Evolutionary conservation across 805 yeast genomes (phyloP).

Genomic region (Candida broadrunensis): DNA sequence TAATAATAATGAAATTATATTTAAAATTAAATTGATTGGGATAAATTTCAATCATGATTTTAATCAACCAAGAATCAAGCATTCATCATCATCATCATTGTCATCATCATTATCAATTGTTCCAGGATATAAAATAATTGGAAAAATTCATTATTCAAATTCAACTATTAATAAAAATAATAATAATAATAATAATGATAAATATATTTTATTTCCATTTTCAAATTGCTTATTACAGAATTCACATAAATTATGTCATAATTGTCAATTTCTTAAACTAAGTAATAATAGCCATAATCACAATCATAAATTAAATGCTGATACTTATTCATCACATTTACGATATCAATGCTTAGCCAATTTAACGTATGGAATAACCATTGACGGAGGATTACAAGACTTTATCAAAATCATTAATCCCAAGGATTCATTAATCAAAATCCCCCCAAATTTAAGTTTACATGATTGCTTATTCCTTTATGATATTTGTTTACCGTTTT

Average conservation of each 20-base stretch:
- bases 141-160: slow-evolving; percentile 17
- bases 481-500: slow-evolving; percentile 36
- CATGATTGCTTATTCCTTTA: slow-evolving; percentile 35
- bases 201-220: slow-evolving; percentile 31
- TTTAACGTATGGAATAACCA: slow-evolving; percentile 27
- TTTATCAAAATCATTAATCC: slow-evolving; percentile 25
- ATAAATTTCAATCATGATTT: slow-evolving; percentile 27
- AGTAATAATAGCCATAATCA: neutral
- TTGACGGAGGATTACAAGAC: slow-evolving; percentile 42
- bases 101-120: slow-evolving; percentile 17
- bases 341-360: slow-evolving; percentile 18
- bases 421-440: slow-evolving; percentile 17
- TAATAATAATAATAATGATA: neutral
- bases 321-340: neutral
- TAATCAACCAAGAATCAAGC: slow-evolving; percentile 7
- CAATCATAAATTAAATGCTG: slow-evolving; percentile 1
- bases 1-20: slow-evolving; percentile 15
- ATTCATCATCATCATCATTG: no score
- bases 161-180: neutral
- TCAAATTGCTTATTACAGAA: slow-evolving; percentile 29
- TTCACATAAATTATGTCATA: slow-evolving; percentile 11
- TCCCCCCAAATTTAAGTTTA: slow-evolving; percentile 28
- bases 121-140: slow-evolving; percentile 34
- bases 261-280: slow-evolving; percentile 12
- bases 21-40: slow-evolving; percentile 26